These are phyloP conservation scores for Elsinoe australis DNA, from an alignment of 2,329 filamentous ascomycete genomes.

Conservation along the genomic window DNA sequence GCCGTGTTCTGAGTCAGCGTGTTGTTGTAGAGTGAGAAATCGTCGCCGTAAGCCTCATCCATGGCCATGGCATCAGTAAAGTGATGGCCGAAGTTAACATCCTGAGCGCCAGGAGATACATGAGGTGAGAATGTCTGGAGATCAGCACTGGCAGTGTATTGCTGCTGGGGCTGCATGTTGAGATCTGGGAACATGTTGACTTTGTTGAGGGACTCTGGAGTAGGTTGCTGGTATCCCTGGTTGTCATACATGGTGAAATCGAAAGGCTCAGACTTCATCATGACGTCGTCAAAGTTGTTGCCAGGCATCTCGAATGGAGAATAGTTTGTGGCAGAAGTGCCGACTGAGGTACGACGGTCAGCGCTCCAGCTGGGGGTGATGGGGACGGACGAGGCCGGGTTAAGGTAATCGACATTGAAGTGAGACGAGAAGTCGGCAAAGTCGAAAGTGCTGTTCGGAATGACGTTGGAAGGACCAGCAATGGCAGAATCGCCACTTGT, in stretches of 20 bases:
- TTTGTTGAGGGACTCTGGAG: slow-evolving; percentile 21
- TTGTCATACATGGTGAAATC: slow-evolving; percentile 47
- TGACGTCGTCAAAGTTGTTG: slow-evolving; percentile 36
- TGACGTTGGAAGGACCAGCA: slow-evolving; percentile 27
- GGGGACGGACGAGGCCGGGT: slow-evolving; percentile 23
- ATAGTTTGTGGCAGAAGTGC: slow-evolving; percentile 31
- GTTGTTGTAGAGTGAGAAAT: slow-evolving; percentile 57
- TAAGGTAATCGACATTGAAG: slow-evolving; percentile 23
- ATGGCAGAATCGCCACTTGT: slow-evolving; percentile 24
- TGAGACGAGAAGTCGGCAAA: slow-evolving; percentile 31
- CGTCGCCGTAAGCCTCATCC: slow-evolving; percentile 58
- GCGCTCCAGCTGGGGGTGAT: slow-evolving; percentile 32
- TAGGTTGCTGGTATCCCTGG: slow-evolving; percentile 28
- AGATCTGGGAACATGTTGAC: slow-evolving; percentile 4
- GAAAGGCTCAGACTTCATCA: slow-evolving; percentile 48
- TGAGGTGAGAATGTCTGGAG: slow-evolving; percentile 40
- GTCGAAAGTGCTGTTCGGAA: slow-evolving; percentile 27
- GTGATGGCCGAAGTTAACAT: slow-evolving; percentile 48
- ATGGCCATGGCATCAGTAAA: slow-evolving; percentile 49
- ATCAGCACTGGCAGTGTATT: slow-evolving; percentile 1
- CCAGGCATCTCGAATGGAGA: slow-evolving; percentile 34
- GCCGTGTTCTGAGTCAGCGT: slow-evolving; percentile 2
- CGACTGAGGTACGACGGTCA: slow-evolving; percentile 25
- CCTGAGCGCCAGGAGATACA: slow-evolving; percentile 64
- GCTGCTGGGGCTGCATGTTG: neutral